Conservation (phyloP, 1,139 yeast genomes). For the Magnusiomyces suaveolens region DNA sequence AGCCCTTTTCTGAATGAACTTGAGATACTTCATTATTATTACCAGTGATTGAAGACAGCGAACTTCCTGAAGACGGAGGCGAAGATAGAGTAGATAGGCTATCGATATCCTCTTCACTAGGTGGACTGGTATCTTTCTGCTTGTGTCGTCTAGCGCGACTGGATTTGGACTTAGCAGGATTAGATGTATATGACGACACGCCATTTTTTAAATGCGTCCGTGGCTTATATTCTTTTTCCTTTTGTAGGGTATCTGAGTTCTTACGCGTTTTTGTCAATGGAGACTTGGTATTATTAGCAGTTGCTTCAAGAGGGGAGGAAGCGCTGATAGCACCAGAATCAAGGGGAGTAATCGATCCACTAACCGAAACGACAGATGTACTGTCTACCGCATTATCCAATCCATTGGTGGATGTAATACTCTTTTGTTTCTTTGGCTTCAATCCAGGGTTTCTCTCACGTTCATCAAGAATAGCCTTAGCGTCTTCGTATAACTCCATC, state of each 20-base stretch:
- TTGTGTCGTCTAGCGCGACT: background rate
- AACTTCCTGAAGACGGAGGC: background rate
- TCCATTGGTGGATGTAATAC: background rate
- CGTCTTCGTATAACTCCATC: slow-evolving; percentile 60
- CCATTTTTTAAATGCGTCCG: background rate
- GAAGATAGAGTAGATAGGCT: background rate
- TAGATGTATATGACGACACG: background rate
- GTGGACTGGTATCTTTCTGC: background rate
- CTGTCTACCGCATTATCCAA: background rate
- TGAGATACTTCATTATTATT: background rate
- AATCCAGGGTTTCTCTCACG: background rate
- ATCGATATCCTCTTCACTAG: background rate
- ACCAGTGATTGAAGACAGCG: background rate
- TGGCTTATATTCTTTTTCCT: background rate
- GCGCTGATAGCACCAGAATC: background rate
- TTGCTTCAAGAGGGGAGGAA: background rate
- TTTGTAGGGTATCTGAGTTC: background rate
- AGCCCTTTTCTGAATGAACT: background rate
- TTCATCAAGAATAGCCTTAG: slow-evolving; percentile 48
- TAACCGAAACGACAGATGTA: background rate
- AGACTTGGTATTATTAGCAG: background rate
- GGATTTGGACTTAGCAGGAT: background rate
- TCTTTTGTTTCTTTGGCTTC: background rate
- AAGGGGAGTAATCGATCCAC: background rate
- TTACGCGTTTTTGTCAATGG: background rate